Evolutionary conservation across 1,284 basidiomycete genomes (phyloP).

Genomic region (Puccinia hordei): DNA sequence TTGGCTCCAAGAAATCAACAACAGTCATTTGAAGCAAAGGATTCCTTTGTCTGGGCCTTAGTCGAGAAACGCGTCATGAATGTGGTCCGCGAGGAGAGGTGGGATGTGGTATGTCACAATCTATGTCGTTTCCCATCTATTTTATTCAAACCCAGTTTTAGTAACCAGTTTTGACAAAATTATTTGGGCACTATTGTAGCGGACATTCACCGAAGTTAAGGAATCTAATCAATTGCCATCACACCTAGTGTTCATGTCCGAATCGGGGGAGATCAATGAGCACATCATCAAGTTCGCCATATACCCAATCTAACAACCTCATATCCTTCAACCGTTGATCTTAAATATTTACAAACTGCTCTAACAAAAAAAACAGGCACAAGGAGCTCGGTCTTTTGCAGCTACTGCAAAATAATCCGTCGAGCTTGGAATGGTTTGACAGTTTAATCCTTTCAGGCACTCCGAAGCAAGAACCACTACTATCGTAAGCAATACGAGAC

Average conservation of each 20-base stretch:
- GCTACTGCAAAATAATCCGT: conserved; percentile 26
- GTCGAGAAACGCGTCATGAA: conserved; percentile 76
- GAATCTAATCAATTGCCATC: conserved; percentile 59
- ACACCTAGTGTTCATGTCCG: conserved; percentile 72
- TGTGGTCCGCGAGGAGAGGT: conserved; percentile 70
- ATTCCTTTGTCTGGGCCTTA: conserved; percentile 78
- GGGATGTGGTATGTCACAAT: conserved; percentile 73
- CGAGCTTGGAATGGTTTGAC: conserved; percentile 42
- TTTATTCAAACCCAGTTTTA: too few species aligned
- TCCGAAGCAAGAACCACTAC: conserved; percentile 12
- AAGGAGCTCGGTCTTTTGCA: conserved; percentile 31
- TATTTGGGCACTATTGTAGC: conserved; percentile 70
- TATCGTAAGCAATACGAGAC: conserved; percentile 19
- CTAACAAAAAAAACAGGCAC: conserved; percentile 25
- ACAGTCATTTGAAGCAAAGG: conserved; percentile 53
- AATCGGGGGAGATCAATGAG: conserved; percentile 79
- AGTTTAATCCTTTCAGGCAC: conserved; percentile 47
- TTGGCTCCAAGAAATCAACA: conserved; percentile 62
- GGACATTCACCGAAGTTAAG: conserved; percentile 67
- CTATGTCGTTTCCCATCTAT: not conserved
- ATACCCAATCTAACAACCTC: not conserved
- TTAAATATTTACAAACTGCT: not conserved
- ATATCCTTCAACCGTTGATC: not conserved
- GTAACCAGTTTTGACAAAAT: conserved; percentile 51
- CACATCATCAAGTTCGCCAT: conserved; percentile 67